Percentiles rank a stretch among this genome's conserved stretches.
phyloP scores from a whole-genome alignment of 2,329 filamentous ascomycete species.

The Achaetomium macrosporum region DNA sequence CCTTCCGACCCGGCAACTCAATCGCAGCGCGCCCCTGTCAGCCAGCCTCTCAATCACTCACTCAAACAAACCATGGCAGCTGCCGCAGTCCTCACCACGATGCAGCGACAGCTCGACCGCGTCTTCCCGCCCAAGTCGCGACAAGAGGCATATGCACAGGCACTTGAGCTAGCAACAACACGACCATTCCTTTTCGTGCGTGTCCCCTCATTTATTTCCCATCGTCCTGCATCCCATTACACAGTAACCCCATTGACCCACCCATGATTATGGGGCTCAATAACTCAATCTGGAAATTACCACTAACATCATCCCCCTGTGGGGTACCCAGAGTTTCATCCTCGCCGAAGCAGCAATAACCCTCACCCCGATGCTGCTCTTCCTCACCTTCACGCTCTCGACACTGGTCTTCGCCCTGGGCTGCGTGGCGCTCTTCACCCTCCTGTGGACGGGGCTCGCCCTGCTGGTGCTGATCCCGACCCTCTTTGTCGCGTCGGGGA shows the following conservation, averaged over 20 bases:
- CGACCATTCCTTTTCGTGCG: conserved; percentile 67
- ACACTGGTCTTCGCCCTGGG: conserved; percentile 58
- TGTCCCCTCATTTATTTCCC: not conserved
- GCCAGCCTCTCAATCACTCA: too few species aligned
- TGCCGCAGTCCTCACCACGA: conserved; percentile 29
- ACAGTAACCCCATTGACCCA: not conserved
- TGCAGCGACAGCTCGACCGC: conserved; percentile 41
- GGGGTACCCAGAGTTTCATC: conserved; percentile 55
- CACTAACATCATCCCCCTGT: not conserved
- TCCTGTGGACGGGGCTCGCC: conserved; percentile 63
- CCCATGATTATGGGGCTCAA: not conserved
- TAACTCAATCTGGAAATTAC: not conserved
- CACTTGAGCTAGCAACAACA: conserved; percentile 51
- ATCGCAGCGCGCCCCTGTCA: too few species aligned
- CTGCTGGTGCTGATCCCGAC: conserved; percentile 59
- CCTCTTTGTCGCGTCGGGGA: conserved; percentile 57
- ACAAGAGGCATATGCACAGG: conserved; percentile 47
- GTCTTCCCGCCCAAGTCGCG: conserved; percentile 56
- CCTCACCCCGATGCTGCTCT: conserved; percentile 61
- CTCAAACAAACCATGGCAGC: not conserved
- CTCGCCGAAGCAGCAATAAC: conserved; percentile 59
- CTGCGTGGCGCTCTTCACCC: conserved; percentile 57
- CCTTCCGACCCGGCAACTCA: too few species aligned
- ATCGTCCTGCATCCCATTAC: not conserved
- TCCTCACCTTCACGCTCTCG: conserved; percentile 59